Percentiles rank a stretch among this genome's conserved stretches.
phyloP scores from a whole-genome alignment of 768 basidiomycete species.

The Filobasidium floriforme region DNA sequence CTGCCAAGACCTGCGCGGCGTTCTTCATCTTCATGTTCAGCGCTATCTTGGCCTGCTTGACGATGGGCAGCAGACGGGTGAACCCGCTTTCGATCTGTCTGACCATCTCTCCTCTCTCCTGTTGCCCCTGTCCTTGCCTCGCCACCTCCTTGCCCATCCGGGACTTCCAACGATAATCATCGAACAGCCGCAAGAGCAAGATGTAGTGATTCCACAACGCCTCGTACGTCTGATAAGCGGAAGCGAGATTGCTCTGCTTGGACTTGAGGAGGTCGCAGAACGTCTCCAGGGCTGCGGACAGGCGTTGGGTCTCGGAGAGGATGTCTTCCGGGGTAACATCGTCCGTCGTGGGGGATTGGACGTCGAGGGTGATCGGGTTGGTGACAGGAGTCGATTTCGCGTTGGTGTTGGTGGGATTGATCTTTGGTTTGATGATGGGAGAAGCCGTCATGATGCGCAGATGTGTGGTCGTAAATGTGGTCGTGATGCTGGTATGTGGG shows the following conservation, averaged over 20 bases:
- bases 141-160: neutral
- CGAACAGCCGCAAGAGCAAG: neutral
- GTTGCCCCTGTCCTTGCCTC: neutral
- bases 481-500: no score
- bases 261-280: neutral
- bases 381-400: neutral
- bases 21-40: neutral
- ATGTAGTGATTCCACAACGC: conserved; percentile 5
- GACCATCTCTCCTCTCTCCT: neutral
- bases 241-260: neutral
- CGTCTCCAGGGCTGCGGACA: neutral
- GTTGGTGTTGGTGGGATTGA: neutral
- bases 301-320: conserved; percentile 1
- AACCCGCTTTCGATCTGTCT: neutral
- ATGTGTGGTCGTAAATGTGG: no score
- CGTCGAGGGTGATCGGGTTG: neutral
- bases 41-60: neutral
- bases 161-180: conserved; percentile 5
- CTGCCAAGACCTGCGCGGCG: neutral
- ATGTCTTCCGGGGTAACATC: neutral
- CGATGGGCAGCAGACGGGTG: neutral
- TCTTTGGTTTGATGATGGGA: no score
- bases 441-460: no score
- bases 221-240: conserved; percentile 8
- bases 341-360: neutral